Percentiles rank a stretch among this genome's conserved stretches.
phyloP scores from a whole-genome alignment of 441 rosid species.

The Capsella rubella region DNA sequence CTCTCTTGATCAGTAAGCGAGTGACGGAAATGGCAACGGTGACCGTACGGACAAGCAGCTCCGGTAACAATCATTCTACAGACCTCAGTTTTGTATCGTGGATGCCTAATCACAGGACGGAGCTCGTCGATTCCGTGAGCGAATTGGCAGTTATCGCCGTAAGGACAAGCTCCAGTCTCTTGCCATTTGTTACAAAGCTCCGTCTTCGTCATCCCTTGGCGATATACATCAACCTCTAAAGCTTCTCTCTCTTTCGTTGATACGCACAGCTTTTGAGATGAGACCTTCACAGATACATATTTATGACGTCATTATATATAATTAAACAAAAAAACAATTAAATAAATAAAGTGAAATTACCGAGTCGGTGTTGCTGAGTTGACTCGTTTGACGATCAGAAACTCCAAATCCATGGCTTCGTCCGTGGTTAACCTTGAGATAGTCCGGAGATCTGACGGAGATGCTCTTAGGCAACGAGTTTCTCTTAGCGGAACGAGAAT shows the following conservation, averaged over 20 bases:
- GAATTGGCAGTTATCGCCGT: conserved; percentile 73
- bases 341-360: conserved; percentile 28
- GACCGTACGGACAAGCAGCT: conserved; percentile 74
- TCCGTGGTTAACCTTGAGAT: conserved; percentile 49
- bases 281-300: conserved; percentile 33
- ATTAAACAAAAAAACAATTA: not conserved
- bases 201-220: conserved; percentile 81
- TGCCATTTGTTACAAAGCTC: conserved; percentile 96
- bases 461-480: conserved; percentile 63
- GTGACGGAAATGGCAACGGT: conserved; percentile 90
- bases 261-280: conserved; percentile 52
- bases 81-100: conserved; percentile 76
- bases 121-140: conserved; percentile 84
- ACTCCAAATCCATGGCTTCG: conserved; percentile 43
- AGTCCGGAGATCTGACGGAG: conserved; percentile 63
- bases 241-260: conserved; percentile 56
- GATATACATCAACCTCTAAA: conserved; percentile 61
- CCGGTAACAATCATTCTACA: conserved; percentile 78
- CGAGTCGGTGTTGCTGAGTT: conserved; percentile 43
- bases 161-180: conserved; percentile 79
- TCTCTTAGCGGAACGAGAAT: conserved; percentile 35
- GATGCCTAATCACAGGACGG: conserved; percentile 81
- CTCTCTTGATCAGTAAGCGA: conserved; percentile 74
- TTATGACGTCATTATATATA: conserved; percentile 1
- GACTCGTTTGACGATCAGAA: conserved; percentile 44